Evolutionary conservation across 495 filamentous ascomycete genomes (phyloP).

Genomic region (Penicilliopsis zonata): DNA sequence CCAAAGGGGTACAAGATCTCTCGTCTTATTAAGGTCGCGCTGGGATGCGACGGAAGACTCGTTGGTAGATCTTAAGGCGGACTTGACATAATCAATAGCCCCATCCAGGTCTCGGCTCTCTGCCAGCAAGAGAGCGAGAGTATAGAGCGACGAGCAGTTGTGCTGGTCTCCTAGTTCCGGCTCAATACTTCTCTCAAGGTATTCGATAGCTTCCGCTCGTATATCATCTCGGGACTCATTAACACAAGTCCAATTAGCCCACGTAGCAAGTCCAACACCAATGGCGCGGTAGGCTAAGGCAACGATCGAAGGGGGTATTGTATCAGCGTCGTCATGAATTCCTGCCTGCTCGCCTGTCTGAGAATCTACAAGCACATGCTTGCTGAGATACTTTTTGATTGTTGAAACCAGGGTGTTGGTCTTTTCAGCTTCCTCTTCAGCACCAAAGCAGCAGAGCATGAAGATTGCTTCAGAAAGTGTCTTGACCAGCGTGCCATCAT

Average conservation of each 20-base stretch:
- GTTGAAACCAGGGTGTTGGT: constrained; percentile 52
- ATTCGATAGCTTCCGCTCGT: constrained; percentile 60
- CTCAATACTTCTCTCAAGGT: constrained; percentile 57
- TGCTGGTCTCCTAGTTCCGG: constrained; percentile 47
- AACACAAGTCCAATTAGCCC: constrained; percentile 70
- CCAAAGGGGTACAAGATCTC: constrained; percentile 44
- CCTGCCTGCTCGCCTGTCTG: constrained; percentile 15
- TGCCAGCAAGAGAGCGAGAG: constrained; percentile 65
- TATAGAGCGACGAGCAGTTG: constrained; percentile 63
- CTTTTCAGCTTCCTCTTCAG: constrained; percentile 60
- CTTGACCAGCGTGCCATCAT: constrained; percentile 57
- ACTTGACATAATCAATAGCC: constrained; percentile 67
- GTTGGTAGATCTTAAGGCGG: constrained; percentile 34
- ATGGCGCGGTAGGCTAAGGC: constrained; percentile 66
- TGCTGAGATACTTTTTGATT: constrained; percentile 52
- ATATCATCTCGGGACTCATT: constrained; percentile 53
- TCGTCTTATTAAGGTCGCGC: constrained; percentile 21
- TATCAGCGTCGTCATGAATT: constrained; percentile 12
- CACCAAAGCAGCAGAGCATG: constrained; percentile 72
- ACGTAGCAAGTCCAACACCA: constrained; percentile 71
- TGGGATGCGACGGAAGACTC: constrained; percentile 9
- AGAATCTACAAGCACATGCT: constrained; percentile 26
- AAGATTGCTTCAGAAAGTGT: constrained; percentile 69
- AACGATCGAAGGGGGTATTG: constrained; percentile 40
- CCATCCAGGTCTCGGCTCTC: constrained; percentile 66